Conservation (phyloP, 352 stramenopile species). For the Globisporangium solare region DNA sequence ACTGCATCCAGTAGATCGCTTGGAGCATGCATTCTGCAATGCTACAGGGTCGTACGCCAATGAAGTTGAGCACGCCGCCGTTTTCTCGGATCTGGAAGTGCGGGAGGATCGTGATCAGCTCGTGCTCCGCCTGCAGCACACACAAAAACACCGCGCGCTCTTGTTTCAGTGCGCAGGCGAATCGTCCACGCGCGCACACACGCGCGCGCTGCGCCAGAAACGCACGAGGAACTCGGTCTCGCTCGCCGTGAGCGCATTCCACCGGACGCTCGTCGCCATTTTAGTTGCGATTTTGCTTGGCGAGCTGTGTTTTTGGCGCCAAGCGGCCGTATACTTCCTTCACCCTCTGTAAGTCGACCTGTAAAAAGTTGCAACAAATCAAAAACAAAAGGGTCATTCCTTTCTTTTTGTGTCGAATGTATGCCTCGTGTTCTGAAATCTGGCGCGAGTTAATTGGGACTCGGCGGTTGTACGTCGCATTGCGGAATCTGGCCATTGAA, state of each 20-base stretch:
- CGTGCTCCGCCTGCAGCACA: conserved; percentile 64
- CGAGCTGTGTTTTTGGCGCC: conserved; percentile 7
- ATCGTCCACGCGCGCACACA: not conserved
- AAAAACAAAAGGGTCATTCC: no score
- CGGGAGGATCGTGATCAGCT: conserved; percentile 83
- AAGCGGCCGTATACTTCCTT: conserved; percentile 10
- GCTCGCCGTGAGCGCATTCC: conserved; percentile 36
- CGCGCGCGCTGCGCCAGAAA: not conserved
- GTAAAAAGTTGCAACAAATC: not conserved
- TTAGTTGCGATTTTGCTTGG: not conserved
- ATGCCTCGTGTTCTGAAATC: not conserved
- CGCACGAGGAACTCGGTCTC: conserved; percentile 80
- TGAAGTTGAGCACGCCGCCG: conserved; percentile 74
- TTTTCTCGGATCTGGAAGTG: conserved; percentile 83
- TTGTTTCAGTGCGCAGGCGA: not conserved
- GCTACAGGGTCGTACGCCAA: conserved; percentile 31
- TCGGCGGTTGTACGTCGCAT: no score
- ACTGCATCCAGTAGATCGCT: no score
- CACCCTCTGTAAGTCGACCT: not conserved
- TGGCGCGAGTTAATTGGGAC: not conserved
- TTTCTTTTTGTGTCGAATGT: no score
- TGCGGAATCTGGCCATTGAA: not conserved
- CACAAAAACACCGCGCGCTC: not conserved
- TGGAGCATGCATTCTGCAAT: no score
- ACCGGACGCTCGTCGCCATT: conserved; percentile 15